A percentile compares a stretch with the other conserved stretches of the same genome.
These are phyloP conservation scores for Tuber aestivum DNA, from an alignment of 495 filamentous ascomycete species.

Conservation along the genomic window DNA sequence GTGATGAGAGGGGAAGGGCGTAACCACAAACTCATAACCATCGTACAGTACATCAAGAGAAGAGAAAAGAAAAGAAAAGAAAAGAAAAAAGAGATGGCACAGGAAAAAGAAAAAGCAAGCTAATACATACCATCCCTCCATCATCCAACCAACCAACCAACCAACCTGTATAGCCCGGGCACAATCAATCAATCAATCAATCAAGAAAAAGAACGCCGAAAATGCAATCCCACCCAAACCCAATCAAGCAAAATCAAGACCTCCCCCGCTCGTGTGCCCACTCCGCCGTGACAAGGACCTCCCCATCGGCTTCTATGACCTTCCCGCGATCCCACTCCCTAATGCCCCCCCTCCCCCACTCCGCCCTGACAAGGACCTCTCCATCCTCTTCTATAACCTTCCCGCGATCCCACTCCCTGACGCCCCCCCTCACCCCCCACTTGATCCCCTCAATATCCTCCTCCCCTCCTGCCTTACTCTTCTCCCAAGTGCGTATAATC, in stretches of 20 bases:
- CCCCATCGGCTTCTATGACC: conserved; percentile 60
- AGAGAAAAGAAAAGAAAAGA: not conserved
- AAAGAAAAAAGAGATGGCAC: not conserved
- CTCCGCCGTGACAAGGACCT: conserved; percentile 50
- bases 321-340: conserved; percentile 91
- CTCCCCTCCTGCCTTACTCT: conserved; percentile 50
- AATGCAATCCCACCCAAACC: not conserved
- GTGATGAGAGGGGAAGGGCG: no score
- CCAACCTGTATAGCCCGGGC: not conserved
- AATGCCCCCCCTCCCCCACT: conserved; percentile 40
- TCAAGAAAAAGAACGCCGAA: not conserved
- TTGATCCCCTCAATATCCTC: conserved; percentile 63
- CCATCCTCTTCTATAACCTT: conserved; percentile 68
- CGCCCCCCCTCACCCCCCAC: conserved; percentile 73
- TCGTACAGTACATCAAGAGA: no score
- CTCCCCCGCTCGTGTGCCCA: conserved; percentile 39
- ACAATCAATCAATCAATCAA: not conserved
- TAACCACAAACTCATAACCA: no score
- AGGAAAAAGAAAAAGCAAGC: not conserved
- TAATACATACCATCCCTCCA: not conserved
- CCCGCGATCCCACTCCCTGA: conserved; percentile 83
- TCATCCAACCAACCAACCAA: not conserved
- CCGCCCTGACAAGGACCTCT: conserved; percentile 51
- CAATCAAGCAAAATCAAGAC: not conserved
- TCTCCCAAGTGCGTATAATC: conserved; percentile 73